Evolutionary conservation across 345 rosid genomes (phyloP), one percentile per base, ranked within the genome.

Genomic region (Laguncularia racemosa): DNA sequence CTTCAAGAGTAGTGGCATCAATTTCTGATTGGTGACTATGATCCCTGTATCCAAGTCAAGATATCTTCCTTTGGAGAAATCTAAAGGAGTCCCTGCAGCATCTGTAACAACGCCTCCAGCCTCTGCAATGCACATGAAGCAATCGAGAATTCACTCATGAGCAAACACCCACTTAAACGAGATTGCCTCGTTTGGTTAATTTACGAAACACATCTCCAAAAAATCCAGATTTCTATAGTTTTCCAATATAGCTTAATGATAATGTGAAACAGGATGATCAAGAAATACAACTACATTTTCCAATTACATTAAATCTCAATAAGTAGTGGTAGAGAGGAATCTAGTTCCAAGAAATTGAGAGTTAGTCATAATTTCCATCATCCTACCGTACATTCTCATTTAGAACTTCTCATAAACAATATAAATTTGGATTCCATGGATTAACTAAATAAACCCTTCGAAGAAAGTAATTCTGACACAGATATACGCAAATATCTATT

Each of bases 51-150:
- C 84, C 23, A 81, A 49, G 67, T 85, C 95, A 48, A 93, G 81
- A 77, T 65, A 75, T 68, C 78, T 82, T 56, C 96, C 97, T 75
- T 53, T 77, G 0, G 97, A 93, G 73, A 93, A 93, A 71, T 87
- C 95, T 56, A 93, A 68, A 0, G 82, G 80, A 43, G 78, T 78
- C 51, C 99, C 99, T 0, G 79, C 87, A 7, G 86, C 97, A 67
- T 89, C 99, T 1, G 63, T 52, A 53, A 72, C 97, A 21, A 84
- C 73, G 8, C 95, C 96, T 51, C 95, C 97, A 0, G 97, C 96
- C 78, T 93, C 97, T 93, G 95, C 63, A 50, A 58, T 40, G 12
- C 20, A 14, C 60, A 53, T 48, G 23, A 15, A 26, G 16, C 55
- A 16, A 52, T 18, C 33, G 21, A n/a, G 16, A 38, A 52, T n/a